Conservation (phyloP, 257 asterid species). For the Ballota nigra region DNA sequence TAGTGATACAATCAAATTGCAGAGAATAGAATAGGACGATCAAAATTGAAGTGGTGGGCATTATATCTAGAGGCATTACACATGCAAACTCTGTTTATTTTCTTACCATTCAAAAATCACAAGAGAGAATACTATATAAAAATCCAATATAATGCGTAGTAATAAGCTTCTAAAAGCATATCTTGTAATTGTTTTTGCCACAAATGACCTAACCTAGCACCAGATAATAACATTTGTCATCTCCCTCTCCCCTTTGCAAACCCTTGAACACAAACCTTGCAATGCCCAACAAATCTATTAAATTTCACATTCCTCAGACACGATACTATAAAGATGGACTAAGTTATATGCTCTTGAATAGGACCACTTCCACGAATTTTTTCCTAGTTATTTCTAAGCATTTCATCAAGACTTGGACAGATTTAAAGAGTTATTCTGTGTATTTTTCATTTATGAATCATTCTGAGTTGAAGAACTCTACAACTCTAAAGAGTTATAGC, state of each 20-base stretch:
- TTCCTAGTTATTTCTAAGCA: neutral
- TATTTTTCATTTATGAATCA: neutral
- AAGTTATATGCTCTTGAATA: neutral
- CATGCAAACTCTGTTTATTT: neutral
- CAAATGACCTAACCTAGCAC: neutral
- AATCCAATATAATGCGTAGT: too few relatives aligned
- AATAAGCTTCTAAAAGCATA: neutral
- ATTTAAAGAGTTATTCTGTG: neutral
- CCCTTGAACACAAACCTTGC: neutral
- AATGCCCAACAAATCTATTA: neutral
- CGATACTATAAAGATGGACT: neutral
- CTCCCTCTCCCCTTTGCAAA: neutral
- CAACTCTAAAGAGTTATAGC: neutral
- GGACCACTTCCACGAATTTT: neutral
- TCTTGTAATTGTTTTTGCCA: neutral
- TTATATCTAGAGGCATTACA: neutral
- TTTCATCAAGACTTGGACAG: neutral
- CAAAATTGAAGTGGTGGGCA: neutral
- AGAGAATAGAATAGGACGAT: conserved; percentile 1
- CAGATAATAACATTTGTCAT: neutral
- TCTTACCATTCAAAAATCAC: too few relatives aligned
- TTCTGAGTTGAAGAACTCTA: neutral
- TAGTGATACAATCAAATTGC: too few relatives aligned
- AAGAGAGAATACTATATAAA: neutral
- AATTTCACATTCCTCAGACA: too few relatives aligned